Percentiles rank a stretch among this genome's conserved stretches.
These are phyloP conservation scores for Cryptococcus depauperatus DNA, from an alignment of 1,284 basidiomycete species.

Conservation along the genomic window DNA sequence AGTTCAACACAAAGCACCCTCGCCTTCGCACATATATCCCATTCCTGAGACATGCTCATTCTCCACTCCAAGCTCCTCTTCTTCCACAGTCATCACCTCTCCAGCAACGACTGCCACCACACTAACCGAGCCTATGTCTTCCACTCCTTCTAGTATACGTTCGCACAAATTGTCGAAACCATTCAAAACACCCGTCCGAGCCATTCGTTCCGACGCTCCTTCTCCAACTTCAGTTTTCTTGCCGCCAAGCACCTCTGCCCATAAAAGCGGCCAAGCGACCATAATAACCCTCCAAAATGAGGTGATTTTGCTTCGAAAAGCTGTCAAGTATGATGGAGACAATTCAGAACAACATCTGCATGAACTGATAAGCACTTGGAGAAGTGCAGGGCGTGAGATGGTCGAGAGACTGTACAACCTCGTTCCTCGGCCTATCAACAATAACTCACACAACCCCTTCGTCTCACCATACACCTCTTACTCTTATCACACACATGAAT, in stretches of 20 bases:
- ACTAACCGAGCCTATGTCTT: background rate
- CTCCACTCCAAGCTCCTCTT: background rate
- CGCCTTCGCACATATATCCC: background rate
- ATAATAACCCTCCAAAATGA: constrained; percentile 24
- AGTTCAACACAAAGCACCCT: background rate
- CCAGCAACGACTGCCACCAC: background rate
- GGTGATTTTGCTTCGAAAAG: constrained; percentile 23
- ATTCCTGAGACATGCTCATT: background rate
- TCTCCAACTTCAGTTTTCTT: constrained; percentile 5
- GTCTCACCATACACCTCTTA: background rate
- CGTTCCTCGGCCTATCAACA: constrained; percentile 17
- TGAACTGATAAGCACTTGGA: constrained; percentile 28
- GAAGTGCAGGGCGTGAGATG: constrained; percentile 34
- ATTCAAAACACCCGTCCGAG: constrained; percentile 24
- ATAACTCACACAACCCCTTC: background rate
- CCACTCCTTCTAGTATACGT: background rate
- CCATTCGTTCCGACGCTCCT: constrained; percentile 7
- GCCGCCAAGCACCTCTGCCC: too few species aligned
- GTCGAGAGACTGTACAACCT: constrained; percentile 32
- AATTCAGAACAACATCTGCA: constrained; percentile 26
- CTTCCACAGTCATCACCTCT: background rate
- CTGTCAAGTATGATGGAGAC: constrained; percentile 23
- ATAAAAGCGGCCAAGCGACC: constrained; percentile 1
- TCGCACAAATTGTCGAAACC: constrained; percentile 13
- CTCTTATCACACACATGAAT: background rate